Base-by-base conservation (phyloP, 2,329 filamentous ascomycete genomes). In the Diaporthe aspalathi region DNA sequence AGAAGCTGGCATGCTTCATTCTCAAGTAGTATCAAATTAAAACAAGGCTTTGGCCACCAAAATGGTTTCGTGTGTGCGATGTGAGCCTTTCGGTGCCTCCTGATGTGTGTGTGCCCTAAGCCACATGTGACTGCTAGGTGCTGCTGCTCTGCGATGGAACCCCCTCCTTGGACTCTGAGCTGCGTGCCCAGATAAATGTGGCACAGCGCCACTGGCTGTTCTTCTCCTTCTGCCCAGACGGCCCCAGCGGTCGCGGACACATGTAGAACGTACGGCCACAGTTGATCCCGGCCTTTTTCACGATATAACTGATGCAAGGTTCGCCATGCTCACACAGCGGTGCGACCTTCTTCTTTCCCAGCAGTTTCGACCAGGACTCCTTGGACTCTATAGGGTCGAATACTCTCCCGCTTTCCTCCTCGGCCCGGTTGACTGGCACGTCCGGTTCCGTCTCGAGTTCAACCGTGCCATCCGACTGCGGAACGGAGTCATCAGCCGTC, bases 241-340 rank as follows among this genome's bases (percentile, higher is more conserved):
- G 94, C 0, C 94, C 95, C 2, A 98, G 83, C 5, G 96, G 96
- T 50, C 92, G 88, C 17, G 86, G 79, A 73, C 90, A 92, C 70
- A 90, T 88, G 79, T 88, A 92, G 77, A 92, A 92, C 1, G 88
- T 89, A 45, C 90, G 84, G 6, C 88, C 95, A 82, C 79, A 91
- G 77, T 98, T 99, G 74, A 93, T 84, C 1, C 96, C 96, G 0
- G 94, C 87, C 79, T 98, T 98, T 83, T 95, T 98, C 1, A 95
- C 97, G 22, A 91, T 88, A 66, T 95, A 84, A 74, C 87, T 93
- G 74, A 94, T 93, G 81, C 96, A 98, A 3, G 93, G 92, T 76
- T 98, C 95, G 67, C 90, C 86, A 78, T 99, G 96, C 60, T 98
- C 94, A 79, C 96, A 99, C 70, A 88, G 88, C 1, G 96, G 96